Percentiles rank a stretch among this genome's conserved stretches.
Evolutionary conservation across 148 eudicot genomes (phyloP).

Genomic region (Cornus kousa): DNA sequence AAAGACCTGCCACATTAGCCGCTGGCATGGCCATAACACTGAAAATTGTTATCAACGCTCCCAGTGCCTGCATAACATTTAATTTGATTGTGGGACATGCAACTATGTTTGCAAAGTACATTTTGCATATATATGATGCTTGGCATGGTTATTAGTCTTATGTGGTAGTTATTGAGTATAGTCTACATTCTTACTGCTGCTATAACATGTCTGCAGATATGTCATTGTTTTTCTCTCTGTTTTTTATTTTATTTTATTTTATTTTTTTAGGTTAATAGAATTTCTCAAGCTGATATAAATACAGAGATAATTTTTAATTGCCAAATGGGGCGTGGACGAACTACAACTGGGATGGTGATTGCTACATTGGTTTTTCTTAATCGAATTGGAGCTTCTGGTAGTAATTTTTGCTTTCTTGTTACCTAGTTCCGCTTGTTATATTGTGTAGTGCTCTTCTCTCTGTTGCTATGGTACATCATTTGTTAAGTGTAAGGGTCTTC

Average conservation of each 20-base stretch:
- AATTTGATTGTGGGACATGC: background rate
- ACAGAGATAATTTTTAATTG: slow-evolving; percentile 87
- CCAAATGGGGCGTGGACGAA: slow-evolving; percentile 99
- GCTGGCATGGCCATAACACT: no score
- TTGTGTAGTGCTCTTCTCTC: background rate
- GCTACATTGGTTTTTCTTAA: slow-evolving; percentile 83
- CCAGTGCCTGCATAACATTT: background rate
- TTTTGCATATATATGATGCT: background rate
- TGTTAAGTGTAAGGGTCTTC: background rate
- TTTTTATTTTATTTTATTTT: background rate
- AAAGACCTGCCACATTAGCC: no score
- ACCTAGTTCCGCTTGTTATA: background rate
- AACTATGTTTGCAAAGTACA: background rate
- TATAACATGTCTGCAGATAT: slow-evolving; percentile 11
- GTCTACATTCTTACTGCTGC: slow-evolving; percentile 6
- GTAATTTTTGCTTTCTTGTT: slow-evolving; percentile 3
- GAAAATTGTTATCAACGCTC: no score
- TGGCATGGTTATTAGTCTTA: background rate
- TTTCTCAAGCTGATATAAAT: slow-evolving; percentile 61
- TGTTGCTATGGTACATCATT: background rate
- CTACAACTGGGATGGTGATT: slow-evolving; percentile 98
- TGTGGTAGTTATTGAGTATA: slow-evolving; percentile 1
- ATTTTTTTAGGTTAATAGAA: slow-evolving; percentile 59
- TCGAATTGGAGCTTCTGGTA: slow-evolving; percentile 93
- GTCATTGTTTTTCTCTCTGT: slow-evolving; percentile 14